Percentiles rank a stretch among this genome's conserved stretches.
Evolutionary conservation across 257 asterid species (phyloP).

Genomic region (Solanum chiquidenum): DNA sequence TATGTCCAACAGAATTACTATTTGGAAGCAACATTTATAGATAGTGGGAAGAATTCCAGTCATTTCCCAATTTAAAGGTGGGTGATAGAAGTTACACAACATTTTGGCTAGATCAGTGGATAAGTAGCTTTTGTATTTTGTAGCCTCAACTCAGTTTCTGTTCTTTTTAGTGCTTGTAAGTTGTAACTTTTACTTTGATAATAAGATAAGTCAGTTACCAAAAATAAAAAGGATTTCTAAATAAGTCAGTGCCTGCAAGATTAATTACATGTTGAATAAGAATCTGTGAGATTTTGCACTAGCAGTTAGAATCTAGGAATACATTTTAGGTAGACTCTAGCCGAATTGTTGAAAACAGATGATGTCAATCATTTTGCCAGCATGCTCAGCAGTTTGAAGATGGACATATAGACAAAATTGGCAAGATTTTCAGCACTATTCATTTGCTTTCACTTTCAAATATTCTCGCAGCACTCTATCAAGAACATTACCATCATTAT

Average conservation of each 20-base stretch:
- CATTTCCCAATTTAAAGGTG: not conserved
- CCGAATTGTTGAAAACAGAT: not conserved
- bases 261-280: not conserved
- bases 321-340: not conserved
- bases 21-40: not conserved
- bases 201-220: not conserved
- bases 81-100: not conserved
- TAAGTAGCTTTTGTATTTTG: not conserved
- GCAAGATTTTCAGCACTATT: not conserved
- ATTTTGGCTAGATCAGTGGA: not conserved
- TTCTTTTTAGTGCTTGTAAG: not conserved
- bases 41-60: not conserved
- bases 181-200: not conserved
- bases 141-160: not conserved
- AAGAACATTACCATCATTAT: not conserved
- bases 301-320: not conserved
- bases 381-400: not conserved
- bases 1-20: not conserved
- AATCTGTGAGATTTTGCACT: not conserved
- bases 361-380: not conserved
- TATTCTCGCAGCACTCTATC: not conserved
- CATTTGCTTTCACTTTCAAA: not conserved
- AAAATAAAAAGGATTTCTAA: not conserved
- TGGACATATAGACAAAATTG: not conserved
- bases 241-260: not conserved